A percentile compares a stretch with the other conserved stretches of the same genome.
These are phyloP conservation scores for Coemansia sp. DNA, from an alignment of 192 early-diverging fungal genomes.

Conservation along the genomic window DNA sequence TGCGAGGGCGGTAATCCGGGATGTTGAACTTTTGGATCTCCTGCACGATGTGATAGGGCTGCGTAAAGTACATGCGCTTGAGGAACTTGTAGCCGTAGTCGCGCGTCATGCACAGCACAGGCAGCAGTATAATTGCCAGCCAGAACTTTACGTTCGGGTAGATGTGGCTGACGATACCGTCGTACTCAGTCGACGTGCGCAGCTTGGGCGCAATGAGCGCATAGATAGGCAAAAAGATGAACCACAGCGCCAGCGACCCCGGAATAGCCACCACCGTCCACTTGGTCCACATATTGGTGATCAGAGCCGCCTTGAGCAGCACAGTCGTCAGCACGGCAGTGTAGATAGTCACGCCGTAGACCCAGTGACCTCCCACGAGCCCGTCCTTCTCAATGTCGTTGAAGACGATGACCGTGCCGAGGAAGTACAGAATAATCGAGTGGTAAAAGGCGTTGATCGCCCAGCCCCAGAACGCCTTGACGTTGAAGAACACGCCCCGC, in stretches of 20 bases:
- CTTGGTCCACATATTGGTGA: constrained; percentile 90
- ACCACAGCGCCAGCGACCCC: constrained; percentile 89
- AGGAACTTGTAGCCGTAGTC: constrained; percentile 94
- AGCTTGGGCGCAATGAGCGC: constrained; percentile 71
- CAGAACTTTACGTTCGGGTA: constrained; percentile 79
- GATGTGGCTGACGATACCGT: constrained; percentile 66
- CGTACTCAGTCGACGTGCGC: constrained; percentile 69
- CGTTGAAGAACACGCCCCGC: constrained; percentile 68
- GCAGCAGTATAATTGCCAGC: constrained; percentile 83
- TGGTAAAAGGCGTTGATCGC: constrained; percentile 71
- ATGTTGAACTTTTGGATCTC: constrained; percentile 99
- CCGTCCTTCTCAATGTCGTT: constrained; percentile 61
- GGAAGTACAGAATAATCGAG: constrained; percentile 59
- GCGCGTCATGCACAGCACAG: constrained; percentile 77
- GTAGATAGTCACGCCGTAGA: constrained; percentile 65
- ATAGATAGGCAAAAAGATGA: constrained; percentile 83
- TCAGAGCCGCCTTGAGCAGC: constrained; percentile 86
- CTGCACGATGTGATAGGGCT: constrained; percentile 94
- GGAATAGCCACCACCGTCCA: constrained; percentile 90
- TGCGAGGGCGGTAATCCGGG: constrained; percentile 95
- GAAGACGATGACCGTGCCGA: constrained; percentile 49
- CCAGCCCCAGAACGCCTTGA: constrained; percentile 72
- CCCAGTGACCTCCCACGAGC: constrained; percentile 57
- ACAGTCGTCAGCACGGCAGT: constrained; percentile 79
- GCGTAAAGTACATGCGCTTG: constrained; percentile 77